phyloP scores from a whole-genome alignment of 345 rosid species.

The Moringa oleifera region DNA sequence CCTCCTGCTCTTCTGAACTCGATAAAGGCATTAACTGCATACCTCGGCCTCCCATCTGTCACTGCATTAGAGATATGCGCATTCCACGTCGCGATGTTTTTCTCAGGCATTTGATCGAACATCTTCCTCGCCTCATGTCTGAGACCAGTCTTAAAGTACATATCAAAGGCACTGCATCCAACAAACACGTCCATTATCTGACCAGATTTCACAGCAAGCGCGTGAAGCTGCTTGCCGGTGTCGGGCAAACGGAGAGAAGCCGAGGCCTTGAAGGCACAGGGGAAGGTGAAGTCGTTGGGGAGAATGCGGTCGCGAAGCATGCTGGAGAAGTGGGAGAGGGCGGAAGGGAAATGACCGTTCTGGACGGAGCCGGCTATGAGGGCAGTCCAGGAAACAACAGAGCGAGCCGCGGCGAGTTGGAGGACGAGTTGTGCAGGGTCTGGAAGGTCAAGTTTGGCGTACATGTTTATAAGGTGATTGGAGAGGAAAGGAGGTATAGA shows the following conservation, averaged over 20 bases:
- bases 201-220: slow-evolving; percentile 53
- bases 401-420: slow-evolving; percentile 48
- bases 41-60: slow-evolving; percentile 36
- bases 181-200: slow-evolving; percentile 50
- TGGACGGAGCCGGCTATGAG: slow-evolving; percentile 66
- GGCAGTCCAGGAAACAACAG: slow-evolving; percentile 78
- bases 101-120: slow-evolving; percentile 82
- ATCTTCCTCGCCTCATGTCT: slow-evolving; percentile 47
- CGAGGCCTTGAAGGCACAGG: slow-evolving; percentile 76
- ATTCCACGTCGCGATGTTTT: slow-evolving; percentile 65
- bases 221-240: slow-evolving; percentile 56
- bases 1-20: slow-evolving; percentile 52
- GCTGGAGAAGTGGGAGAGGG: slow-evolving; percentile 38
- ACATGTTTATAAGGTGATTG: slow-evolving; percentile 63
- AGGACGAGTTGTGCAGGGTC: slow-evolving; percentile 56
- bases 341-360: slow-evolving; percentile 53
- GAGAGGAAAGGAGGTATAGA: slow-evolving; percentile 50
- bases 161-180: slow-evolving; percentile 76
- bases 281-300: slow-evolving; percentile 81
- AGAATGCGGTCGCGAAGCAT: slow-evolving; percentile 52
- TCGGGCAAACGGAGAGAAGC: slow-evolving; percentile 36
- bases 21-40: slow-evolving; percentile 47
- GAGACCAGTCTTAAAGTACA: slow-evolving; percentile 57
- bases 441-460: slow-evolving; percentile 67
- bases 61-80: slow-evolving; percentile 69